phyloP scores from a whole-genome alignment of 2,329 filamentous ascomycete species.

The Scopulariopsis brevicaulis region DNA sequence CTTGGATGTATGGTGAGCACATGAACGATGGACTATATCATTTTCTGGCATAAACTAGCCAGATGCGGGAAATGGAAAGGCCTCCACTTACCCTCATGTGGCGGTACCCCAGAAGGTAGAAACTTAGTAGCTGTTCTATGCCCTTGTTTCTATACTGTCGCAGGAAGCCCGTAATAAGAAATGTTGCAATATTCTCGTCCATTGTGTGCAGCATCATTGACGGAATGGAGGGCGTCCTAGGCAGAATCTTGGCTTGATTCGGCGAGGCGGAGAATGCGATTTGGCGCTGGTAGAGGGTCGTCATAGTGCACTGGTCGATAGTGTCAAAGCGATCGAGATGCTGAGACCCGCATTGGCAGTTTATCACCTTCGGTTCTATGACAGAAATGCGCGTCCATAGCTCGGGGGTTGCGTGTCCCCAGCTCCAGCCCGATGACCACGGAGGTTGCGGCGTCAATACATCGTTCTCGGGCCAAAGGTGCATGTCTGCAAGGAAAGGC shows the following conservation, averaged over 20 bases:
- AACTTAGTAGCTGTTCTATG: not conserved
- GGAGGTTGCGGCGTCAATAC: not conserved
- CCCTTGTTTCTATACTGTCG: slow-evolving; percentile 1
- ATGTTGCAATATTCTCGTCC: slow-evolving; percentile 1
- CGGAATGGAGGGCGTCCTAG: slow-evolving; percentile 11
- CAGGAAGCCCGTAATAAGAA: slow-evolving; percentile 1
- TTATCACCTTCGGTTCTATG: slow-evolving; percentile 6
- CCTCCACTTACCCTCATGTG: not conserved
- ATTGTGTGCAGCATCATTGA: slow-evolving; percentile 9
- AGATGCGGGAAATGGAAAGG: not conserved
- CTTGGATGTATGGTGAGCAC: not conserved
- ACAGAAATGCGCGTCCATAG: not conserved
- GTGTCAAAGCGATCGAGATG: slow-evolving; percentile 12
- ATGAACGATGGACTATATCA: not conserved
- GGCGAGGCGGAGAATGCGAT: slow-evolving; percentile 10
- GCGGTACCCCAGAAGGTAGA: not conserved
- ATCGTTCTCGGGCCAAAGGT: not conserved
- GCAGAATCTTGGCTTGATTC: slow-evolving; percentile 8
- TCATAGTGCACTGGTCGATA: slow-evolving; percentile 13
- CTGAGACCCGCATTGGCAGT: slow-evolving; percentile 15
- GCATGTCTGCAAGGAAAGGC: not conserved
- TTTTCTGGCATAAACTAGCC: not conserved
- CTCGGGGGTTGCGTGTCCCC: too few relatives aligned
- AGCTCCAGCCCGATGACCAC: not conserved
- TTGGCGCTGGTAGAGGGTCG: slow-evolving; percentile 14